phyloP scores from a whole-genome alignment of 768 basidiomycete genomes.

The Auriscalpium microsporum region DNA sequence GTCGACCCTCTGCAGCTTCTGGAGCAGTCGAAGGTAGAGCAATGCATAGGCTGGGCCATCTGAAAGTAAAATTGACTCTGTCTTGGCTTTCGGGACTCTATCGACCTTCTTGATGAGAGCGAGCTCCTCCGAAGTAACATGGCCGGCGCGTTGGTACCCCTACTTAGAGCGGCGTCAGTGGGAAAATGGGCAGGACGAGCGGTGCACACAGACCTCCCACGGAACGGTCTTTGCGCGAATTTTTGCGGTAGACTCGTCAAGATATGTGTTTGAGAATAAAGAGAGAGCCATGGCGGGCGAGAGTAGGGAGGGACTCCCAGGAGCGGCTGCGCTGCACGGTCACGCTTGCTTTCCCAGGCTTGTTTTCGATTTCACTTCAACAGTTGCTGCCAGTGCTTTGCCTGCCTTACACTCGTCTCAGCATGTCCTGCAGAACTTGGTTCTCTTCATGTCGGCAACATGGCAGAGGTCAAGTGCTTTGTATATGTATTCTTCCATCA shows the following conservation, averaged over 20 bases:
- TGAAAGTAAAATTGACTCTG: slow-evolving; percentile 68
- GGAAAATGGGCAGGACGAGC: neutral
- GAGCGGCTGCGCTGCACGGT: neutral
- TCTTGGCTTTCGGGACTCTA: slow-evolving; percentile 64
- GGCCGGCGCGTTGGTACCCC: slow-evolving; percentile 93
- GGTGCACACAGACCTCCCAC: slow-evolving; percentile 69
- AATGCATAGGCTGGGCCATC: slow-evolving; percentile 78
- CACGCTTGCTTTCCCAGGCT: neutral
- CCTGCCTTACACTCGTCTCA: neutral
- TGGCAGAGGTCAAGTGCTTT: slow-evolving; percentile 19
- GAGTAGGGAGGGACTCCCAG: neutral
- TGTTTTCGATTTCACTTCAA: neutral
- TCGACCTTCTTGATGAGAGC: slow-evolving; percentile 85
- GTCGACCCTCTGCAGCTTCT: slow-evolving; percentile 76
- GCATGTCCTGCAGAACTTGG: slow-evolving; percentile 28
- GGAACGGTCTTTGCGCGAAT: slow-evolving; percentile 86
- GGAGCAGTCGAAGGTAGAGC: slow-evolving; percentile 86
- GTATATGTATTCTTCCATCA: neutral
- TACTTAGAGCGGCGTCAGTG: slow-evolving; percentile 24
- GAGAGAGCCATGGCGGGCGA: slow-evolving; percentile 53
- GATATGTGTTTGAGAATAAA: slow-evolving; percentile 72
- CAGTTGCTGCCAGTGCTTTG: neutral
- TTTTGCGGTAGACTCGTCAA: slow-evolving; percentile 83
- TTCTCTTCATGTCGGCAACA: slow-evolving; percentile 25
- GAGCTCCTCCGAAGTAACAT: slow-evolving; percentile 83